Evolutionary conservation across 2,329 filamentous ascomycete genomes (phyloP).

Genomic region (Leptographium wingfieldii): DNA sequence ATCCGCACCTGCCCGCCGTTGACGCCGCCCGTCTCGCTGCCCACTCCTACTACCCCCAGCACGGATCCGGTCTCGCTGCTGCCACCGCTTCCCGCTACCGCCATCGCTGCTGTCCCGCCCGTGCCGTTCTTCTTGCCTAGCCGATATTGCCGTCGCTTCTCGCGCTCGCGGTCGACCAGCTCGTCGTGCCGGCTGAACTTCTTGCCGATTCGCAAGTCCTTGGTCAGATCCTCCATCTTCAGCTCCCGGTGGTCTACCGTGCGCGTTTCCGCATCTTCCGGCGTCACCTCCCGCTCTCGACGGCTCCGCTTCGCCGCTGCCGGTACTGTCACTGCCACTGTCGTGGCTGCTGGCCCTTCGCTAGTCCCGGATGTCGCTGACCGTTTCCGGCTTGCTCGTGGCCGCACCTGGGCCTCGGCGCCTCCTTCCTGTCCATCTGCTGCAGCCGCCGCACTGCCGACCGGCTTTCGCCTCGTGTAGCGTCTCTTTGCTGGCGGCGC

Average conservation of each 20-base stretch:
- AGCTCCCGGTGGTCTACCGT: constrained; percentile 53
- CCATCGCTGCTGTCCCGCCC: constrained; percentile 7
- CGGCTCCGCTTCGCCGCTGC: neutral
- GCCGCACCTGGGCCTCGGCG: no score
- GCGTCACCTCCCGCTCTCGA: constrained; percentile 37
- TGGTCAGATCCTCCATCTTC: constrained; percentile 61
- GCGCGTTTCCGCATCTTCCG: constrained; percentile 49
- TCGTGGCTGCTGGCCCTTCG: neutral
- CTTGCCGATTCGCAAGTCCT: constrained; percentile 58
- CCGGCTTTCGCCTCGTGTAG: constrained; percentile 4
- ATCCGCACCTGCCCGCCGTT: neutral
- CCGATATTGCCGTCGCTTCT: constrained; percentile 21
- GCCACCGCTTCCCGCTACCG: constrained; percentile 1
- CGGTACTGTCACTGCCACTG: neutral
- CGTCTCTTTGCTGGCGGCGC: constrained; percentile 4
- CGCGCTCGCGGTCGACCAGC: constrained; percentile 53
- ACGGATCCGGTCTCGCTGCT: constrained; percentile 4
- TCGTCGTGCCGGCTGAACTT: constrained; percentile 63
- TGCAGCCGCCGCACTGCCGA: no score
- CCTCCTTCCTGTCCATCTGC: no score
- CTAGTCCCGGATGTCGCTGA: no score
- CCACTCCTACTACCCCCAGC: constrained; percentile 4
- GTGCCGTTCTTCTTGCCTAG: constrained; percentile 19
- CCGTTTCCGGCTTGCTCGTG: no score
- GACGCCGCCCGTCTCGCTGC: constrained; percentile 9